Percentiles rank a stretch among this genome's conserved stretches.
phyloP scores from a whole-genome alignment of 2,329 filamentous ascomycete species.

The Colletotrichum musae region DNA sequence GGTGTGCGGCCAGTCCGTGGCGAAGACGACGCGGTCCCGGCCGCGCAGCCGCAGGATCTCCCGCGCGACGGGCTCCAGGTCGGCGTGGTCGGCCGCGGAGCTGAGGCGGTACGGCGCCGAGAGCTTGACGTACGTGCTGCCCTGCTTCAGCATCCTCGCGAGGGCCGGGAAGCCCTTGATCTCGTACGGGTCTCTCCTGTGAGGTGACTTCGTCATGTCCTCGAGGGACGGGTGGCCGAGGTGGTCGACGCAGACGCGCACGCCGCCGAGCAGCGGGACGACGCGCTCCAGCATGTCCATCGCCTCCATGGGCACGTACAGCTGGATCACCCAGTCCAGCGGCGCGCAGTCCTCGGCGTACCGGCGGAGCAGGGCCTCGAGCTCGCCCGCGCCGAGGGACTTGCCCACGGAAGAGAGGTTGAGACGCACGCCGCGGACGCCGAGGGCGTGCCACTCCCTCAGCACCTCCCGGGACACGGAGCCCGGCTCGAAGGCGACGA shows the following conservation, averaged over 20 bases:
- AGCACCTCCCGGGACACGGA: conserved; percentile 58
- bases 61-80: conserved; percentile 62
- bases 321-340: conserved; percentile 70
- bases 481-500: conserved; percentile 69
- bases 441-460: conserved; percentile 67
- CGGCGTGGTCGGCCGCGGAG: conserved; percentile 57
- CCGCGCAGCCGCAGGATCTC: conserved; percentile 63
- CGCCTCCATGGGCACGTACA: conserved; percentile 69
- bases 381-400: conserved; percentile 54
- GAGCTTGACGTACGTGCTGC: conserved; percentile 69
- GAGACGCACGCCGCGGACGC: conserved; percentile 71
- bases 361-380: conserved; percentile 57
- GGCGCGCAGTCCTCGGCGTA: conserved; percentile 66
- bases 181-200: conserved; percentile 55
- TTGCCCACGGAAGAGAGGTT: conserved; percentile 70
- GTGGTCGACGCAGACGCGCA: conserved; percentile 72
- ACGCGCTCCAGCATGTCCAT: conserved; percentile 64
- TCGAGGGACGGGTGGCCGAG: conserved; percentile 65
- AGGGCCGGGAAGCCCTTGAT: conserved; percentile 65
- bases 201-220: conserved; percentile 5
- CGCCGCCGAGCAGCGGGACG: conserved; percentile 61
- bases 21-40: conserved; percentile 65
- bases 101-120: conserved; percentile 72
- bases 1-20: conserved; percentile 77
- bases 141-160: conserved; percentile 60